Conservation (phyloP, 2,329 filamentous ascomycete genomes). For the Lasiodiplodia theobromae region DNA sequence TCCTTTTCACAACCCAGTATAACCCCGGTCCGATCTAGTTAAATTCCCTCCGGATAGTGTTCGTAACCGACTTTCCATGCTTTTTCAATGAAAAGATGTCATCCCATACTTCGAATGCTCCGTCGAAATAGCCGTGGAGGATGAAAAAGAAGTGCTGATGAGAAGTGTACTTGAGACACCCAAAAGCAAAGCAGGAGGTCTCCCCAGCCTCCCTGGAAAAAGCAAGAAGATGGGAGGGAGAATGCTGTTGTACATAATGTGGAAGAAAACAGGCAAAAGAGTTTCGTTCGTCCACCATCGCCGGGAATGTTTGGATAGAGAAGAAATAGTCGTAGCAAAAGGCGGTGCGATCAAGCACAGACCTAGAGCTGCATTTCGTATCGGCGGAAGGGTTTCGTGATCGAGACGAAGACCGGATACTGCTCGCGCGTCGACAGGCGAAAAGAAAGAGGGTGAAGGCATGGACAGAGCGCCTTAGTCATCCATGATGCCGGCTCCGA, state of each 20-base stretch:
- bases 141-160: not conserved
- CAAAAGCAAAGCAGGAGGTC: not conserved
- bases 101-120: not conserved
- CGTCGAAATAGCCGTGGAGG: not conserved
- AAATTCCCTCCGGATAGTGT: not conserved
- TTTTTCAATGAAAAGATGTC: not conserved
- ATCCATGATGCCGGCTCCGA: not conserved
- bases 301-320: not conserved
- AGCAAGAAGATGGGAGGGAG: conserved; percentile 3
- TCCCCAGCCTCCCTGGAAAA: not conserved
- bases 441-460: not conserved
- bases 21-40: not conserved
- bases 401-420: not conserved
- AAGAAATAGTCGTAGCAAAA: not conserved
- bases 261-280: not conserved
- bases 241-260: conserved; percentile 13
- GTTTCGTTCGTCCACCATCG: not conserved
- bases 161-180: not conserved
- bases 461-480: not conserved
- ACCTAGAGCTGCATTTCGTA: not conserved
- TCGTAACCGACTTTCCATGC: not conserved
- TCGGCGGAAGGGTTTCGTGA: not conserved
- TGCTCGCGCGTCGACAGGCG: not conserved
- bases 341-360: not conserved
- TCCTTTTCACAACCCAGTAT: not conserved